These are phyloP conservation scores for Amniculicola lignicola DNA, from an alignment of 495 filamentous ascomycete genomes.

Conservation along the genomic window DNA sequence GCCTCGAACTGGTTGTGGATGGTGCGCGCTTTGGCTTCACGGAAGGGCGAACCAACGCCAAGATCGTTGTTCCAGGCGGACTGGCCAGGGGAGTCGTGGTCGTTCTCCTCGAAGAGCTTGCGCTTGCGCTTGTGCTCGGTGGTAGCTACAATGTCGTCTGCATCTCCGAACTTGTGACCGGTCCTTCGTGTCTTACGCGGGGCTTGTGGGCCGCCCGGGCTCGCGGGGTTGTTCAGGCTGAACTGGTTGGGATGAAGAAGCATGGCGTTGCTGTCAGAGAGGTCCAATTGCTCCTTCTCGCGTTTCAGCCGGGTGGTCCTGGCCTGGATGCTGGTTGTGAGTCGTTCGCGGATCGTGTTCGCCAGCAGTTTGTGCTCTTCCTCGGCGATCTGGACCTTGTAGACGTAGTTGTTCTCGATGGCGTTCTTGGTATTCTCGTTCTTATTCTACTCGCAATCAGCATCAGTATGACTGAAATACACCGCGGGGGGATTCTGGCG, in stretches of 20 bases:
- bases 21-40: slow-evolving; percentile 51
- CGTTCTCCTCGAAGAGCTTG: slow-evolving; percentile 65
- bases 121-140: slow-evolving; percentile 70
- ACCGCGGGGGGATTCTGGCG: slow-evolving; percentile 3
- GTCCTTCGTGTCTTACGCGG: slow-evolving; percentile 75
- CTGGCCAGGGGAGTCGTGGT: slow-evolving; percentile 52
- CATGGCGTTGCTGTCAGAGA: slow-evolving; percentile 81
- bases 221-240: slow-evolving; percentile 62
- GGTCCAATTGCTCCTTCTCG: slow-evolving; percentile 87
- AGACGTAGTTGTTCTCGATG: slow-evolving; percentile 53
- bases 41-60: slow-evolving; percentile 54
- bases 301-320: slow-evolving; percentile 74
- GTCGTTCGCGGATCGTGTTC: slow-evolving; percentile 74
- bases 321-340: slow-evolving; percentile 70
- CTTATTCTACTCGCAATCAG: slow-evolving; percentile 36
- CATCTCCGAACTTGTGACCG: slow-evolving; percentile 60
- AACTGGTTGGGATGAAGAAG: slow-evolving; percentile 92
- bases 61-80: slow-evolving; percentile 47
- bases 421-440: slow-evolving; percentile 52
- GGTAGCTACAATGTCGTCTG: slow-evolving; percentile 67
- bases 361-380: slow-evolving; percentile 78
- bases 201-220: slow-evolving; percentile 74
- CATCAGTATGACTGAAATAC: slow-evolving; percentile 11
- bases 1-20: slow-evolving; percentile 51
- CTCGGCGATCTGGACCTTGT: slow-evolving; percentile 69